Evolutionary conservation across 176 grass and related monocot genomes (phyloP).

Genomic region (Areca catechu): DNA sequence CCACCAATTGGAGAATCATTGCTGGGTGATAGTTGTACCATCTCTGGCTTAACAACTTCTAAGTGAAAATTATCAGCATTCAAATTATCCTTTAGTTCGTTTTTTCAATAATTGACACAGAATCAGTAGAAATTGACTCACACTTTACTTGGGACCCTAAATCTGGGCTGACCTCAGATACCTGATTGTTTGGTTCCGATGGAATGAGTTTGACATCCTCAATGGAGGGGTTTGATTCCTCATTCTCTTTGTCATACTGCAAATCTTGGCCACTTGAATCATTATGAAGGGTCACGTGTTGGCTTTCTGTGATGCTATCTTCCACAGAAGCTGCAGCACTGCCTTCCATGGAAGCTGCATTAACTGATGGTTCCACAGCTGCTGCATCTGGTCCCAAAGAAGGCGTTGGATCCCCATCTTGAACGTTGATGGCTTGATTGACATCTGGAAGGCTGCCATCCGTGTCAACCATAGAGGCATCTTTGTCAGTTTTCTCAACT

Average conservation of each 20-base stretch:
- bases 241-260: neutral
- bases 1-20: conserved; percentile 58
- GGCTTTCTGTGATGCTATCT: neutral
- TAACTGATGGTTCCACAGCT: conserved; percentile 8
- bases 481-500: conserved; percentile 11
- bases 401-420: conserved; percentile 11
- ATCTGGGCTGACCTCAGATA: conserved; percentile 83
- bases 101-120: conserved; percentile 83
- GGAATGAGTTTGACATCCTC: conserved; percentile 9
- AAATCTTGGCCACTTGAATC: neutral
- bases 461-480: neutral
- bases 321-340: neutral
- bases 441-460: conserved; percentile 15
- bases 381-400: neutral
- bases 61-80: conserved; percentile 99
- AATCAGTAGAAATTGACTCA: conserved; percentile 91
- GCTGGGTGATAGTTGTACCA: conserved; percentile 71
- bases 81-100: conserved; percentile 88
- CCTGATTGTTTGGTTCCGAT: conserved; percentile 65
- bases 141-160: conserved; percentile 83
- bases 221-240: conserved; percentile 7
- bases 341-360: conserved; percentile 5
- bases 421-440: conserved; percentile 18
- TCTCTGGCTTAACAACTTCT: conserved; percentile 87
- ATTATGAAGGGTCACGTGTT: neutral